A percentile compares a stretch with the other conserved stretches of the same genome.
phyloP scores from a whole-genome alignment of 2,329 filamentous ascomycete species.

The Tolypocladium amazonense region DNA sequence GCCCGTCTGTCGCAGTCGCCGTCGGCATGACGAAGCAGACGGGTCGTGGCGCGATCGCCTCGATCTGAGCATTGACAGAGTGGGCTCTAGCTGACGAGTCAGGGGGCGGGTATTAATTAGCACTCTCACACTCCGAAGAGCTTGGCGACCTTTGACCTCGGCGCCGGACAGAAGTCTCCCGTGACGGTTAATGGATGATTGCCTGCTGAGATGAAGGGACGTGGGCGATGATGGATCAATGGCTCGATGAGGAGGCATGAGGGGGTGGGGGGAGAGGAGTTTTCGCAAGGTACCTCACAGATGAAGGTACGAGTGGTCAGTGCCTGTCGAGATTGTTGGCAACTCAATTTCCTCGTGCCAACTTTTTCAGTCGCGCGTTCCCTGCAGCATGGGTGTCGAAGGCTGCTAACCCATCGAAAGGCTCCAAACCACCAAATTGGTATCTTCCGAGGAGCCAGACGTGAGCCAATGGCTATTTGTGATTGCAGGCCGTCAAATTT shows the following conservation, averaged over 20 bases:
- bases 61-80: not conserved
- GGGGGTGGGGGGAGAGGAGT: not conserved
- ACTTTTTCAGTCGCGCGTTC: not conserved
- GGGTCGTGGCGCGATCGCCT: not conserved
- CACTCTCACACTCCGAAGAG: not conserved
- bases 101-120: not conserved
- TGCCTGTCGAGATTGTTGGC: not conserved
- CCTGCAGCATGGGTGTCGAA: not conserved
- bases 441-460: not conserved
- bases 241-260: not conserved
- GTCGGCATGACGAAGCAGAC: not conserved
- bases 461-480: not conserved
- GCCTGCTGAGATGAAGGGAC: not conserved
- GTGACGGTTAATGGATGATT: not conserved
- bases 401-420: not conserved
- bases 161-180: not conserved
- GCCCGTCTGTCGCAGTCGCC: not conserved
- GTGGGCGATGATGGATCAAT: not conserved
- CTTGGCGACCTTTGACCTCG: not conserved
- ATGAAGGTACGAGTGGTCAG: not conserved
- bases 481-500: not conserved
- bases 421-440: not conserved
- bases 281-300: not conserved
- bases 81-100: not conserved
- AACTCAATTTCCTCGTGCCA: not conserved